Base-by-base conservation (phyloP, 768 basidiomycete genomes). In the Pholiota conissans region DNA sequence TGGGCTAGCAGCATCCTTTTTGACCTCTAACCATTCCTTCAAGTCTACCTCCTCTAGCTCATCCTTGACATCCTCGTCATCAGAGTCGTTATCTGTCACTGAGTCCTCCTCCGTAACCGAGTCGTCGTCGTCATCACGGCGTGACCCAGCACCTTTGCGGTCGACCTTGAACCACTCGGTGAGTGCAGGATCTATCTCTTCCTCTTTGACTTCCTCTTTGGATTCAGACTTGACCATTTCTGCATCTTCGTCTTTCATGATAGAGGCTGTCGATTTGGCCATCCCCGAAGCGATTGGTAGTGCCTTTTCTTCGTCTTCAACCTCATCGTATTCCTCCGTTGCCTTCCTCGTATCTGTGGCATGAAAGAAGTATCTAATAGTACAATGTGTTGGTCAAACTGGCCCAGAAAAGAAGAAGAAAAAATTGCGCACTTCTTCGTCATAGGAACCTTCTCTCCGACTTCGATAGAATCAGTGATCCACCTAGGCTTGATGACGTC, bases 401-500 rank as follows among this genome's bases (percentile, higher is more conserved):
- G n/a, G 42, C 42, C 34, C n/a, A 13, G 20, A n/a, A 46, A 28
- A 40, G 7, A 30, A 49, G 5, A 26, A 22, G 50, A 53, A 10
- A 18, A 48, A 56, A 7, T 40, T 14, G 32, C 67, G 49, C 64
- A 94, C 93, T 84, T 88, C 71, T 87, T 86, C 35, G 70, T 78
- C 57, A 95, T 73, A 0, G 91, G 87, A 26, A 84, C 71, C 18
- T 77, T 74, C 56, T 81, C 74, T 10, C 79, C 81, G 27, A 75
- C 73, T 5, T 79, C 76, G n/a, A 95, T 78, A 20, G 88, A 95
- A 65, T 94, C 91, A 34, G 78, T 67, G 53, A 98, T 76, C 94
- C 95, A 98, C 27, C 81, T 73, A 0, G 95, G 92, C 55, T 81
- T 86, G 58, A 96, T 74, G 50, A 96, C 84, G 60, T 93, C 88